Conservation (phyloP, 2,329 filamentous ascomycete genomes). For the Emergomyces orientalis region DNA sequence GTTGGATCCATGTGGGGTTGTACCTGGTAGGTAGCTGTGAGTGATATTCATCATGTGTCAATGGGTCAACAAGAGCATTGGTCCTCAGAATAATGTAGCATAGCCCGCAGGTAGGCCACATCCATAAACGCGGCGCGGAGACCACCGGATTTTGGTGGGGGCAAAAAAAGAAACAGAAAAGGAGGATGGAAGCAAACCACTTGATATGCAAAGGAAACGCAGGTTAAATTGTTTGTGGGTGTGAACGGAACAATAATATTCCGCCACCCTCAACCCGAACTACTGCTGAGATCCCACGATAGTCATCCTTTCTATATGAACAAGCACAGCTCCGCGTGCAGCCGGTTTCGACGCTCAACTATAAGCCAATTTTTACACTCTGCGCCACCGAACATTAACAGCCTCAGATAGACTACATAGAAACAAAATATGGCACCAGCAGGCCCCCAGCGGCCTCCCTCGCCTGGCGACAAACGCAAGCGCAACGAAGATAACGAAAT, state of each 20-base stretch:
- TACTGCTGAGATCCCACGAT: no score
- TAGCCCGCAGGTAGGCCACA: neutral
- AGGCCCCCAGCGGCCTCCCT: neutral
- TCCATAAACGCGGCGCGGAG: neutral
- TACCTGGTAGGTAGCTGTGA: neutral
- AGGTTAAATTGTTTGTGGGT: neutral
- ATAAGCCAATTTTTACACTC: neutral
- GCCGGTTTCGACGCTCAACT: no score
- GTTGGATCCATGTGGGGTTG: neutral
- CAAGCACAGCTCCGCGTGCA: no score
- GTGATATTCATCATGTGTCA: neutral
- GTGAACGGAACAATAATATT: neutral
- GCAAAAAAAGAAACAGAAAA: no score
- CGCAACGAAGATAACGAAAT: neutral
- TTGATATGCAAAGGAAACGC: neutral
- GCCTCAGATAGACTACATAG: neutral
- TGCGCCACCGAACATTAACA: neutral
- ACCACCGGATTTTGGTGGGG: neutral
- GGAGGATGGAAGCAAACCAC: no score
- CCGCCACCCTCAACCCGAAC: no score
- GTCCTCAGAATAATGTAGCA: no score
- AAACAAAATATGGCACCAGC: neutral
- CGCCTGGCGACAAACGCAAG: slow-evolving; percentile 5
- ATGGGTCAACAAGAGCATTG: neutral
- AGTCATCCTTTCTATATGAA: no score